These are phyloP conservation scores for Suhomyces xylopsoci DNA, from an alignment of 805 yeast species.

Conservation along the genomic window DNA sequence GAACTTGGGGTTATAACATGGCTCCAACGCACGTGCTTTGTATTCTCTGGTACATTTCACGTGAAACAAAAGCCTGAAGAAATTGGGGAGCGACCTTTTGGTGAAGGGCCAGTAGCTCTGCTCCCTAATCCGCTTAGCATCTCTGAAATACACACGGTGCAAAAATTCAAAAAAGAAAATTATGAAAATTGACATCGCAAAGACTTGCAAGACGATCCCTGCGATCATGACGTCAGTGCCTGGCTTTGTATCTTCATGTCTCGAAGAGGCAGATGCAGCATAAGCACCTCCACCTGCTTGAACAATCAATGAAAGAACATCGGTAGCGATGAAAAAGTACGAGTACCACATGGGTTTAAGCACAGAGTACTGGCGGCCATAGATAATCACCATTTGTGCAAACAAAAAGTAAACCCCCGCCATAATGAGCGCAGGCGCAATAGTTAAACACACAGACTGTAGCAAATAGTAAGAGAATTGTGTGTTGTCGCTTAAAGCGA, in stretches of 20 bases:
- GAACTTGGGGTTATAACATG: slow-evolving; percentile 27
- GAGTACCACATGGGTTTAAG: slow-evolving; percentile 44
- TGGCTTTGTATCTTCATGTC: slow-evolving; percentile 20
- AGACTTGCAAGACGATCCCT: slow-evolving; percentile 37
- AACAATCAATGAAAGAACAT: slow-evolving; percentile 34
- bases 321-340: slow-evolving; percentile 37
- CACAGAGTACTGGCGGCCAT: slow-evolving; percentile 36
- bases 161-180: slow-evolving; percentile 37
- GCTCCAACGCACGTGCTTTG: slow-evolving; percentile 23
- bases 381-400: slow-evolving; percentile 38
- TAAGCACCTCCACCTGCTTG: slow-evolving; percentile 43
- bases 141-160: slow-evolving; percentile 28
- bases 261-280: slow-evolving; percentile 26
- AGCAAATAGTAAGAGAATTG: slow-evolving; percentile 21
- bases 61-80: slow-evolving; percentile 27
- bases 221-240: slow-evolving; percentile 39
- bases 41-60: slow-evolving; percentile 20
- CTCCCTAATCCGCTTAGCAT: slow-evolving; percentile 11
- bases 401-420: slow-evolving; percentile 40
- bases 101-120: slow-evolving; percentile 11
- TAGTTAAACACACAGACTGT: slow-evolving; percentile 35
- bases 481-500: slow-evolving; percentile 24
- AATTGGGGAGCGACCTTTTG: slow-evolving; percentile 22
- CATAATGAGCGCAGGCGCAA: slow-evolving; percentile 44
- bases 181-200: slow-evolving; percentile 37